Percentiles rank a stretch among this genome's conserved stretches.
Conservation (phyloP, 73 alveolate genomes). For the Loxodes magnus region DNA sequence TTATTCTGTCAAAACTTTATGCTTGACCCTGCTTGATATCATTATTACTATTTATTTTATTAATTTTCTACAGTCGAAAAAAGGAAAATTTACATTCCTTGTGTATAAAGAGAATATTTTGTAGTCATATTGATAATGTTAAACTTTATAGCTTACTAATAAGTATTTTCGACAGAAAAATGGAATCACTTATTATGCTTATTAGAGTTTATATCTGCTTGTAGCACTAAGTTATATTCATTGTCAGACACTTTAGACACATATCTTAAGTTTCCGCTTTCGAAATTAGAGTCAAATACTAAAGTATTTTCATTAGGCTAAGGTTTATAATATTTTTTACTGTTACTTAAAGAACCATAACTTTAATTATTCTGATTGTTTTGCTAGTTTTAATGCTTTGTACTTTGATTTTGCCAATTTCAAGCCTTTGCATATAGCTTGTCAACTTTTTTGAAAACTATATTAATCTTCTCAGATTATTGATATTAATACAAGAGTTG, state of each 20-base stretch:
- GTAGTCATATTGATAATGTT: conserved; percentile 33
- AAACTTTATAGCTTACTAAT: conserved; percentile 6
- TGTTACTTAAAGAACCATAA: no score
- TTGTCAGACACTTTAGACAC: conserved; percentile 19
- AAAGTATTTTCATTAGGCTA: conserved; percentile 16
- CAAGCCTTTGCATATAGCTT: no score
- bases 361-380: no score
- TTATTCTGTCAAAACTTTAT: conserved; percentile 32
- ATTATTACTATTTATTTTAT: conserved; percentile 35
- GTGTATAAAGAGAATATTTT: conserved; percentile 11
- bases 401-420: no score
- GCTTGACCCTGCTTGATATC: conserved; percentile 35
- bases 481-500: no score
- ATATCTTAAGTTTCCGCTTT: conserved; percentile 18
- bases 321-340: no score
- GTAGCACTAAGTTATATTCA: conserved; percentile 31
- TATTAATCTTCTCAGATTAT: no score
- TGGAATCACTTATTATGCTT: no score
- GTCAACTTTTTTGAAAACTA: no score
- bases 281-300: conserved; percentile 25
- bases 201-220: conserved; percentile 26
- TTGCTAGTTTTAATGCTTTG: no score
- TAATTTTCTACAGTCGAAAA: conserved; percentile 22
- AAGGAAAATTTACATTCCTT: conserved; percentile 21
- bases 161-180: no score